Base-by-base conservation (phyloP, 148 eudicot species). In the Diospyros kaki region DNA sequence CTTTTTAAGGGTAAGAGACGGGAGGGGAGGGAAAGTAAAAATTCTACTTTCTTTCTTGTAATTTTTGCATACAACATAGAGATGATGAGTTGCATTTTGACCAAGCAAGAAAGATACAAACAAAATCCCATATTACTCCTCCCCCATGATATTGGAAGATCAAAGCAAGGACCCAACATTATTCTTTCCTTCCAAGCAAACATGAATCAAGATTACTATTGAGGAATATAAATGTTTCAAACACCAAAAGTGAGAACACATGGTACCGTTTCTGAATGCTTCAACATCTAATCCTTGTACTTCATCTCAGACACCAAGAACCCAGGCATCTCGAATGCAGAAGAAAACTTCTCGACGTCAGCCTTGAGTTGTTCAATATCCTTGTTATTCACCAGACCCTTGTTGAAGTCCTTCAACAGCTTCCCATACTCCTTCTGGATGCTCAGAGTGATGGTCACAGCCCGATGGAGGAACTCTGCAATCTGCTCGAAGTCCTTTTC, bases 401-500 rank as follows among this genome's bases (percentile, higher is more conserved):
- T 96, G 94, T 89, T 91, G 89, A 96, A 96, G 87, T 93, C 96
- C 86, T 95, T 95, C 73, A 95, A 85, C 53, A 95, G 93, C 81
- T 95, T 96, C 44, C 99, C 99, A 50, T 89, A 66, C 80, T 93
- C 98, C 86, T 93, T 96, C 72, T 96, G 99, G 78, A 93, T 88
- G 76, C 79, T 84, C 83, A 93, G 78, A 17, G 97, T 92, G 79
- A 91, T 12, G 60, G 87, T 83, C 70, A 93, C 94, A 2, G 99
- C 88, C 74, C 97, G 86, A 83, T 91, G 96, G 48, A 96, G 99
- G 81, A 96, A 93, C 77, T 93, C 99, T 5, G 84, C 99, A n/a
- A 96, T 96, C 81, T 89, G 90, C 91, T 96, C 99, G 38, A 96
- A 96, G 81, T 96, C 99, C 80, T 93, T 93, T 85, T 96, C 99